A percentile compares a stretch with the other conserved stretches of the same genome.
These are phyloP conservation scores for Sporisorium sorghi DNA, from an alignment of 1,284 basidiomycete genomes.

Conservation along the genomic window DNA sequence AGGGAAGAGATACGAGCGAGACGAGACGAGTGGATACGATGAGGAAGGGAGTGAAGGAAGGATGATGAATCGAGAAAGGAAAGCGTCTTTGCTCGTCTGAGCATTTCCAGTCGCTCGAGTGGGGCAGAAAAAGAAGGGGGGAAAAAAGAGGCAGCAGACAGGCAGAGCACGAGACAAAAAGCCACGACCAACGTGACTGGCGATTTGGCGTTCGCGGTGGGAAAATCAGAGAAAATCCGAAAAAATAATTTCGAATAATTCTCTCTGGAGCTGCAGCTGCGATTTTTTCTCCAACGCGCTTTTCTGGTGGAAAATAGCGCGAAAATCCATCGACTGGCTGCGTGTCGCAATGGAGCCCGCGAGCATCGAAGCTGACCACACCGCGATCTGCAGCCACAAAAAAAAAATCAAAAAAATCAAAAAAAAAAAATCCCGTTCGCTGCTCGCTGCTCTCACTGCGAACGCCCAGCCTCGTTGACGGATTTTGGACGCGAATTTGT, in stretches of 20 bases:
- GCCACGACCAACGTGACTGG: conserved; percentile 35
- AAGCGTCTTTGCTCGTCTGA: conserved; percentile 18
- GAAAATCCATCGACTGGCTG: background rate
- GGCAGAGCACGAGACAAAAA: conserved; percentile 22
- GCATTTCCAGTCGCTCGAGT: background rate
- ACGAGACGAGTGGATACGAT: conserved; percentile 9
- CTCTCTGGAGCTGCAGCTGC: conserved; percentile 15
- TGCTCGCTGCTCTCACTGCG: too few species aligned
- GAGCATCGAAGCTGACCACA: conserved; percentile 32
- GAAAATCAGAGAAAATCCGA: too few species aligned
- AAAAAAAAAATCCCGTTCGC: background rate
- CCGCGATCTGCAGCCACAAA: conserved; percentile 24
- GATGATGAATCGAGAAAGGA: conserved; percentile 1
- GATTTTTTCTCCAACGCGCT: conserved; percentile 11
- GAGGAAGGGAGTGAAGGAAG: conserved; percentile 3
- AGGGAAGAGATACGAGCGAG: conserved; percentile 7
- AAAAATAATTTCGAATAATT: background rate
- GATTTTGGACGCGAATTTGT: background rate
- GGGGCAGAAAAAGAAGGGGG: too few species aligned
- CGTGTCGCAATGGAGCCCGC: conserved; percentile 13
- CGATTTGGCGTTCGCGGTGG: conserved; percentile 31
- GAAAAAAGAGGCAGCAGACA: conserved; percentile 28
- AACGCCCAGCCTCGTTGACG: too few species aligned
- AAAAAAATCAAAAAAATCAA: conserved; percentile 9
- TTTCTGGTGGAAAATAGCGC: background rate